Percentiles rank a stretch among this genome's conserved stretches.
These are phyloP conservation scores for Candida pseudofarinosa DNA, from an alignment of 805 yeast species.

Conservation along the genomic window DNA sequence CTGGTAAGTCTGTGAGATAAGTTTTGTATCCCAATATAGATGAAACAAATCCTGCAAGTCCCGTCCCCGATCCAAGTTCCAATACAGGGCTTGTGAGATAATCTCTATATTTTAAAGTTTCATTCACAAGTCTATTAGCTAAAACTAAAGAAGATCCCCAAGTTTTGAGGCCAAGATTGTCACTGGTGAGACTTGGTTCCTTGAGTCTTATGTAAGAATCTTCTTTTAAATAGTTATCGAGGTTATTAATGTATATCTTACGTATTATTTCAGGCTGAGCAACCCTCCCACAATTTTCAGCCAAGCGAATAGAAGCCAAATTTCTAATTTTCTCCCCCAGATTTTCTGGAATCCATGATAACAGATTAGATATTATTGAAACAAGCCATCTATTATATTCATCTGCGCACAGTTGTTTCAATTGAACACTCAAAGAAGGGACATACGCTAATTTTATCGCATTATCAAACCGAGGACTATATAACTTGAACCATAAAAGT, in stretches of 20 bases:
- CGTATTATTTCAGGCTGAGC: conserved; percentile 73
- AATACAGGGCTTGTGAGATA: conserved; percentile 34
- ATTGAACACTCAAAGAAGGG: conserved; percentile 22
- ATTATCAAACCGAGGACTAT: conserved; percentile 31
- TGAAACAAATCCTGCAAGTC: conserved; percentile 76
- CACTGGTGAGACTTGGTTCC: conserved; percentile 86
- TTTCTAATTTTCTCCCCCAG: conserved; percentile 43
- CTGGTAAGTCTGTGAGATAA: conserved; percentile 71
- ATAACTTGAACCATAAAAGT: conserved; percentile 41
- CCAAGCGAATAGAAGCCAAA: conserved; percentile 59
- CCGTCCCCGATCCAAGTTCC: conserved; percentile 96
- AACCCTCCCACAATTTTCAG: conserved; percentile 81
- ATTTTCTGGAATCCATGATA: conserved; percentile 42
- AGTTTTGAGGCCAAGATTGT: conserved; percentile 85
- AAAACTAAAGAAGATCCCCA: conserved; percentile 91
- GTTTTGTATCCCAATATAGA: conserved; percentile 48
- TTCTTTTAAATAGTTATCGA: conserved; percentile 18
- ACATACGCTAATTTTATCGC: conserved; percentile 17
- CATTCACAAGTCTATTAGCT: conserved; percentile 46
- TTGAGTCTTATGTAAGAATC: conserved; percentile 35
- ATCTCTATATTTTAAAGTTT: conserved; percentile 3
- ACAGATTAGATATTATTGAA: conserved; percentile 42
- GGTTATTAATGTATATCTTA: conserved; percentile 45
- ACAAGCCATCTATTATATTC: conserved; percentile 49
- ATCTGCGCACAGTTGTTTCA: conserved; percentile 23